Evolutionary conservation across 2,329 filamentous ascomycete species (phyloP).

Genomic region (Monilinia fructigena): DNA sequence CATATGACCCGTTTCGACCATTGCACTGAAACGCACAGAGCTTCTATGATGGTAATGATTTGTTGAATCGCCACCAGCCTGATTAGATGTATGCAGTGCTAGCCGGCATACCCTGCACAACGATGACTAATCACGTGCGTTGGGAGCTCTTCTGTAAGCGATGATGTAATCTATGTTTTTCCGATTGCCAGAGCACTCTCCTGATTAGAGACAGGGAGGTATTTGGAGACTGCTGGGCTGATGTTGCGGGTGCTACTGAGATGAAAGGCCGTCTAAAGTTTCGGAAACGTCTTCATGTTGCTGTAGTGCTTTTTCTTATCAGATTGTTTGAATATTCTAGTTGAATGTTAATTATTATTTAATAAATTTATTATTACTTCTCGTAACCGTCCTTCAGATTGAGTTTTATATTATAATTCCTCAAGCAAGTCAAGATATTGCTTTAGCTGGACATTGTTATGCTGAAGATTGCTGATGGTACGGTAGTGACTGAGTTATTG

Average conservation of each 20-base stretch:
- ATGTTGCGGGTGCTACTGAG: slow-evolving; percentile 2
- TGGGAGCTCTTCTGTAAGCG: slow-evolving; percentile 27
- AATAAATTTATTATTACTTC: neutral
- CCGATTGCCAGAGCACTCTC: slow-evolving; percentile 25
- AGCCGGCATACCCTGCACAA: slow-evolving; percentile 29
- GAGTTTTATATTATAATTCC: neutral
- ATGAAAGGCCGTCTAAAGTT: slow-evolving; percentile 1
- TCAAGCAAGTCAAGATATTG: neutral
- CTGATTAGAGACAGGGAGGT: slow-evolving; percentile 22
- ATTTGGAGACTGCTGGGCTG: slow-evolving; percentile 1
- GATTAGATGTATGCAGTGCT: slow-evolving; percentile 36
- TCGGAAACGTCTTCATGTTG: slow-evolving; percentile 12
- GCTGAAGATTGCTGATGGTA: neutral
- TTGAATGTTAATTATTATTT: neutral
- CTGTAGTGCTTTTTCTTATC: neutral
- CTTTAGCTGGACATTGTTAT: neutral
- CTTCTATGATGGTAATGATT: slow-evolving; percentile 68
- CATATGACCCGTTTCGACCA: slow-evolving; percentile 53
- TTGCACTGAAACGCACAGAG: slow-evolving; percentile 76
- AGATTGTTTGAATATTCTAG: neutral
- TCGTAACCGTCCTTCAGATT: neutral
- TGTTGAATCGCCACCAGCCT: slow-evolving; percentile 45
- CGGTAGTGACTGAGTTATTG: neutral
- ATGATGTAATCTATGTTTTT: slow-evolving; percentile 26
- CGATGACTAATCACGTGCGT: slow-evolving; percentile 30